Evolutionary conservation across 2,329 filamentous ascomycete species (phyloP), one percentile per base, ranked within the genome.

Genomic region (Penicillium sumatraense): DNA sequence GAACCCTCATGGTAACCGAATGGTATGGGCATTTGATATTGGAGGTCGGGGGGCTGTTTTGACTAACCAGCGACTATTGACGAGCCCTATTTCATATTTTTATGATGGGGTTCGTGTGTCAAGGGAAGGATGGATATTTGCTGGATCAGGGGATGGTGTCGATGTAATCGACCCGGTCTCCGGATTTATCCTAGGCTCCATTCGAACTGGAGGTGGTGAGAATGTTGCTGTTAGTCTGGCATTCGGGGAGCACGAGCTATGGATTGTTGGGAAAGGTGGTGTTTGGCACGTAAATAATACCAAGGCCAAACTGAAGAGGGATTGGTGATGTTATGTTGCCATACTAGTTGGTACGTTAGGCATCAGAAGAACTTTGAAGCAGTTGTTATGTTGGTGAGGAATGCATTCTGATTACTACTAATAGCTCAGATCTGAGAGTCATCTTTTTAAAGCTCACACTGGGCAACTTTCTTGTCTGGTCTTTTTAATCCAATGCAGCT

Each of bases 181-280:
- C 5, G 57, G 57, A 16, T 50, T 54, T 16, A 44, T 55, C 1
- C 5, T 60, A 14, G 57, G 54, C 8, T 57, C 51, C 3, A 57
- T 60, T 13, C 47, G 57, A 3, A 49, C 54, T 11, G 57, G 57
- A 1, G 57, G 54, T 7, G 54, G 57, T 2, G 49, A 60, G 14
- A 57, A 60, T 45, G 31, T 55, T n/a, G 57, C 57, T 3, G 54
- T 57, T 5, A 60, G 40, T 24, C 1, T 53, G 23, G 44, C 51
- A 0, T 60, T 60, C 27, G 57, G 54, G 2, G 23, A 49, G 20
- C 47, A 60, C 47, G 54, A 57, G 35, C 5, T 60, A 24, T 57
- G 54, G 57, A 53, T 60, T 60, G 54, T 60, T 3, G 54, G 54
- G 5, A 45, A 45, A 7, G 57, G 57, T 9, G 57, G 57, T 16